Conservation (phyloP, 306 rosid genomes). For the Acacia confusa region DNA sequence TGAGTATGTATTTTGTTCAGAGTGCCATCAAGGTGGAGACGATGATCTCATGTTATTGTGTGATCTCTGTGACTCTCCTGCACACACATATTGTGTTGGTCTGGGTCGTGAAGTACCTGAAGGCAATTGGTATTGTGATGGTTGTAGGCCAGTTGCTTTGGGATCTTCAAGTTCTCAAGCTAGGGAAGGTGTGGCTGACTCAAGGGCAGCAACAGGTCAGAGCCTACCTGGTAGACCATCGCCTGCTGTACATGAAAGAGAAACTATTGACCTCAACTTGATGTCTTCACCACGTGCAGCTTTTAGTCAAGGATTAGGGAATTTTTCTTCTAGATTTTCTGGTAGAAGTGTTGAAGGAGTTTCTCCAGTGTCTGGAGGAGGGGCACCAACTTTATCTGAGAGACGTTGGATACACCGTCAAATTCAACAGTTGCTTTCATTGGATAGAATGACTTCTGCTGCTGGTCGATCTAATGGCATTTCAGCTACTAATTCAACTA, state of each 20-base stretch:
- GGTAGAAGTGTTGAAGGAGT: constrained; percentile 54
- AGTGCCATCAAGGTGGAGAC: constrained; percentile 96
- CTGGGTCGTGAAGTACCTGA: constrained; percentile 89
- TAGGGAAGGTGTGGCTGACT: constrained; percentile 55
- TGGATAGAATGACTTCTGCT: constrained; percentile 49
- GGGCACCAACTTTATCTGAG: constrained; percentile 80
- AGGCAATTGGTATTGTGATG: constrained; percentile 95
- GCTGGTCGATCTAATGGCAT: constrained; percentile 51
- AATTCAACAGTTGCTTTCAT: constrained; percentile 65
- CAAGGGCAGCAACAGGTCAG: constrained; percentile 45
- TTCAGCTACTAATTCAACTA: constrained; percentile 41
- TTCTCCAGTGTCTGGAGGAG: constrained; percentile 69
- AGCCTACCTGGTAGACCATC: constrained; percentile 52
- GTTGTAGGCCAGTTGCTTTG: constrained; percentile 78
- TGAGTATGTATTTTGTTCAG: constrained; percentile 82
- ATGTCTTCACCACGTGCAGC: constrained; percentile 59
- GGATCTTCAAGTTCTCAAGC: constrained; percentile 79
- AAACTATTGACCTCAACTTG: constrained; percentile 76
- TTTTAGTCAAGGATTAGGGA: constrained; percentile 57
- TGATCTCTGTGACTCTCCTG: constrained; percentile 95
- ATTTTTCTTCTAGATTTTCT: constrained; percentile 54
- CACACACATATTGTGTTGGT: constrained; percentile 96
- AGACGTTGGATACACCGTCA: constrained; percentile 82
- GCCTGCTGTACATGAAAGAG: constrained; percentile 43
- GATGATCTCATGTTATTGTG: constrained; percentile 95